A percentile compares a stretch with the other conserved stretches of the same genome.
phyloP scores from a whole-genome alignment of 1,284 basidiomycete genomes.

The Dichomitus squalens region DNA sequence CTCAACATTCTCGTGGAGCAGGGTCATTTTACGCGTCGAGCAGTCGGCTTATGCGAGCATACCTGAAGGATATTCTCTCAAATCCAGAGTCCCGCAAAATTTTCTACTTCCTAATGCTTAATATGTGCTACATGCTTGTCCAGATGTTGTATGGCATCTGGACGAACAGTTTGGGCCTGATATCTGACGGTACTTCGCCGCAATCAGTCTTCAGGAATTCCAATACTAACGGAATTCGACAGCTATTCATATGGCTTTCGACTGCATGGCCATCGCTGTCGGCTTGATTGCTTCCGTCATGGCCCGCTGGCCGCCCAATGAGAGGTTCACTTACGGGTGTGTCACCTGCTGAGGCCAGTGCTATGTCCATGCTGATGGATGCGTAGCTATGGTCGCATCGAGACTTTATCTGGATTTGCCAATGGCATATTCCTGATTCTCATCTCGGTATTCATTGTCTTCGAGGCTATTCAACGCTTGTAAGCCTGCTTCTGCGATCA shows the following conservation, averaged over 20 bases:
- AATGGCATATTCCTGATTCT: constrained; percentile 97
- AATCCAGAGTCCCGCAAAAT: constrained; percentile 94
- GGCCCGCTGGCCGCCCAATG: constrained; percentile 96
- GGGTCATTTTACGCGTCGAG: constrained; percentile 55
- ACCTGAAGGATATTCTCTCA: constrained; percentile 87
- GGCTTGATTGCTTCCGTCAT: constrained; percentile 97
- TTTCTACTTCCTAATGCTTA: constrained; percentile 95
- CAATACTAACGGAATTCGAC: neutral
- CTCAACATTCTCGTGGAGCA: constrained; percentile 40
- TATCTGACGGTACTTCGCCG: constrained; percentile 83
- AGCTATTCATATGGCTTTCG: constrained; percentile 99
- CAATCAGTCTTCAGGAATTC: neutral
- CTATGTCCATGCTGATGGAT: neutral
- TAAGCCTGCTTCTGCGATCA: constrained; percentile 43
- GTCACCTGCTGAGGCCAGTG: constrained; percentile 22
- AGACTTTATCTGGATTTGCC: constrained; percentile 97
- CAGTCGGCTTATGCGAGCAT: constrained; percentile 64
- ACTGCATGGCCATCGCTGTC: constrained; percentile 96
- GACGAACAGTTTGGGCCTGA: constrained; percentile 96
- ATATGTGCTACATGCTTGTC: constrained; percentile 94
- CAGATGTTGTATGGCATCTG: constrained; percentile 96
- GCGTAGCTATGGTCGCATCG: constrained; percentile 91
- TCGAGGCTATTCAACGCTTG: constrained; percentile 96
- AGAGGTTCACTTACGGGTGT: constrained; percentile 93
- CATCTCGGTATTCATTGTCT: constrained; percentile 97